phyloP scores from a whole-genome alignment of 306 rosid genomes.

The Canavalia ensiformis region DNA sequence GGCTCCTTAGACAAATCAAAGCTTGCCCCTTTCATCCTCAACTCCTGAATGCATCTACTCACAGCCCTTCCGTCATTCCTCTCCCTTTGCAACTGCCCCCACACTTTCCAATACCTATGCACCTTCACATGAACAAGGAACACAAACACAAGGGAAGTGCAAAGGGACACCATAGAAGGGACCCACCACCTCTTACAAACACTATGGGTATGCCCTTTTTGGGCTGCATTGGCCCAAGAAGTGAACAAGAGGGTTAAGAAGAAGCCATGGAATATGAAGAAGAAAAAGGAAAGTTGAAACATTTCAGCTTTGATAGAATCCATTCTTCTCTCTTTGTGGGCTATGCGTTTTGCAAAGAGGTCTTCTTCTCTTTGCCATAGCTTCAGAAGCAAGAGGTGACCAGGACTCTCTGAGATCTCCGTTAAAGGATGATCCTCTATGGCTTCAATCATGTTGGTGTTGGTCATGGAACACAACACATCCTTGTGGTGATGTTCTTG shows the following conservation, averaged over 20 bases:
- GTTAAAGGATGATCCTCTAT: conserved; percentile 85
- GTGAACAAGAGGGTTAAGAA: conserved; percentile 77
- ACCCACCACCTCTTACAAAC: conserved; percentile 85
- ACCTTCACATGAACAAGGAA: conserved; percentile 66
- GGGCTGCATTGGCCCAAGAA: conserved; percentile 51
- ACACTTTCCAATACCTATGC: conserved; percentile 73
- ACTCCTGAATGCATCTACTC: conserved; percentile 73
- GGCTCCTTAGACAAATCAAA: conserved; percentile 85
- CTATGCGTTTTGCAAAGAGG: conserved; percentile 63
- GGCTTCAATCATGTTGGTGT: conserved; percentile 55
- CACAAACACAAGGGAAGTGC: conserved; percentile 70
- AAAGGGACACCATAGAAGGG: conserved; percentile 60
- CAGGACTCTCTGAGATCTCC: conserved; percentile 80
- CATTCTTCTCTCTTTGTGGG: conserved; percentile 65
- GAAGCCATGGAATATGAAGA: conserved; percentile 73
- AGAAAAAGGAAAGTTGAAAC: conserved; percentile 76
- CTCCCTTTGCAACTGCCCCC: conserved; percentile 68
- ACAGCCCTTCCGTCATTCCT: conserved; percentile 62
- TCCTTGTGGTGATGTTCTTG: conserved; percentile 62
- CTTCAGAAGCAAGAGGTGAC: conserved; percentile 85
- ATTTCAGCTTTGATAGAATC: conserved; percentile 64
- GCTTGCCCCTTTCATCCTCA: conserved; percentile 93
- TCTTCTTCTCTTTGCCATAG: conserved; percentile 93
- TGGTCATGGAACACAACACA: conserved; percentile 37
- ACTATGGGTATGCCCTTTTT: neutral